These are phyloP conservation scores for Inga oerstediana DNA, from an alignment of 306 rosid species.

Conservation along the genomic window DNA sequence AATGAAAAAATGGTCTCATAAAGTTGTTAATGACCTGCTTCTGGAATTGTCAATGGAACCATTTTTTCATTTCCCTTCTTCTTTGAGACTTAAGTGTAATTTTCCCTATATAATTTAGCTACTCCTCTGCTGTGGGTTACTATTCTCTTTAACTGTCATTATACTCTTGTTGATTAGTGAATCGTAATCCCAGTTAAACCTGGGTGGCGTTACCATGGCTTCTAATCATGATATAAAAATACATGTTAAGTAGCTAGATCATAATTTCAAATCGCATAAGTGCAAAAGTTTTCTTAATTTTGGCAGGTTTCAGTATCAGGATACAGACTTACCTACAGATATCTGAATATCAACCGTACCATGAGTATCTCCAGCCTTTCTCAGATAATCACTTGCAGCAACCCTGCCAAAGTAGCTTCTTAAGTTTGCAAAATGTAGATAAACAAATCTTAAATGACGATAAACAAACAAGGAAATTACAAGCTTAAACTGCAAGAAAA, in stretches of 20 bases:
- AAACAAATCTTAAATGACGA: not conserved
- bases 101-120: not conserved
- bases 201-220: not conserved
- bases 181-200: not conserved
- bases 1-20: too few relatives aligned
- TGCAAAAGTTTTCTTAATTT: not conserved
- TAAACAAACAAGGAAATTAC: not conserved
- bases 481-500: not conserved
- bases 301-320: not conserved
- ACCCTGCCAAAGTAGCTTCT: constrained; percentile 48
- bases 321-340: constrained; percentile 67
- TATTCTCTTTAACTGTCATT: not conserved
- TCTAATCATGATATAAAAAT: not conserved
- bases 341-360: constrained; percentile 72
- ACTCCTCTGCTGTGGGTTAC: not conserved
- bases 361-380: constrained; percentile 83
- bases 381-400: constrained; percentile 76
- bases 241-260: not conserved
- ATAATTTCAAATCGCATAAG: not conserved
- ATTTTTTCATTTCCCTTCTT: too few relatives aligned
- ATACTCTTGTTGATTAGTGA: not conserved
- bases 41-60: too few relatives aligned
- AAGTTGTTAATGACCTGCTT: too few relatives aligned
- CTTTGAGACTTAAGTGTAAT: too few relatives aligned
- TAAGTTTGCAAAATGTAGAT: not conserved